Conservation (phyloP, 805 yeast species). For the Myxozyma sirexii region DNA sequence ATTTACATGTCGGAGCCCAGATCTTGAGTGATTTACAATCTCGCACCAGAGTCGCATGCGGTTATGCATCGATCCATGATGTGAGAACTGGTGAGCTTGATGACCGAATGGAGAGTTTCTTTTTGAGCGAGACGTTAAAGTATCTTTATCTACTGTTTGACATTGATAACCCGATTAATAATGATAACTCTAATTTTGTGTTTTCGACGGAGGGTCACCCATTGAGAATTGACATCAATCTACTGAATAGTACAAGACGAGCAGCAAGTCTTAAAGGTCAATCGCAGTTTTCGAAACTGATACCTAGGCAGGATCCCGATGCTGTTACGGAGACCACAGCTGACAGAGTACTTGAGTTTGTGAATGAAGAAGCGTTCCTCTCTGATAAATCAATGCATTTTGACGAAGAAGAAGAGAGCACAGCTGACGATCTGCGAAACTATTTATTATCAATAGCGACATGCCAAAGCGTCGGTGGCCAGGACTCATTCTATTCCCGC, state of each 20-base stretch:
- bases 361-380: not conserved
- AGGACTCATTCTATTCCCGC: conserved; percentile 41
- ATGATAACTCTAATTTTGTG: conserved; percentile 46
- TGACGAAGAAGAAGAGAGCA: not conserved
- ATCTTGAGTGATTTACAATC: conserved; percentile 58
- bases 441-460: not conserved
- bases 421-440: not conserved
- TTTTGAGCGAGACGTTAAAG: conserved; percentile 82
- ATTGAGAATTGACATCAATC: conserved; percentile 61
- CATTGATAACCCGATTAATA: conserved; percentile 57
- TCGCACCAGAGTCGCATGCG: conserved; percentile 65
- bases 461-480: conserved; percentile 9
- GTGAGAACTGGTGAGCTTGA: conserved; percentile 63
- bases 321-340: not conserved
- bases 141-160: conserved; percentile 81
- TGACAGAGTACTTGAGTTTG: conserved; percentile 8
- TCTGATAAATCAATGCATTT: not conserved
- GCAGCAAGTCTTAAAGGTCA: not conserved
- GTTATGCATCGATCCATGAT: conserved; percentile 77
- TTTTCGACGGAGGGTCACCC: conserved; percentile 95
- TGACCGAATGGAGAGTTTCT: conserved; percentile 90
- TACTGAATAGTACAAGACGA: conserved; percentile 27
- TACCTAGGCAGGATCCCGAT: conserved; percentile 5
- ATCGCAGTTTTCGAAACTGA: not conserved
- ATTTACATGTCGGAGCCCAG: conserved; percentile 71